Evolutionary conservation across 768 basidiomycete species (phyloP), one percentile per base, ranked within the genome.

Genomic region (Calocybe cyanea): DNA sequence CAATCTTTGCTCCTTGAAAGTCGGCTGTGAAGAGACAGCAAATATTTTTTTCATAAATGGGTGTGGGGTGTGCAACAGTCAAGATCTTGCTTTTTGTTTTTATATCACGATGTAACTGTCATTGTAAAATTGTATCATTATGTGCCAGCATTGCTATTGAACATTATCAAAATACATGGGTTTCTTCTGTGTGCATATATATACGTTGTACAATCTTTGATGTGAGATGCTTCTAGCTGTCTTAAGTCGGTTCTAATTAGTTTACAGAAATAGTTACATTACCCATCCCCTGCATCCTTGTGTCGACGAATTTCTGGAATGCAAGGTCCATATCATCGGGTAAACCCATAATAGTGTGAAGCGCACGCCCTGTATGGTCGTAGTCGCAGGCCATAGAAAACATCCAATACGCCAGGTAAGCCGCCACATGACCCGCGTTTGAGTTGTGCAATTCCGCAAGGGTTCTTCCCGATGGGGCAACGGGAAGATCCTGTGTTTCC

Each of bases 401-500:
- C 70, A 71, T 71, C 68, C 68, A 71, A 42, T 70, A 69, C 18
- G 67, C 67, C 28, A 71, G 56, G 45, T 68, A 71, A 1, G 66
- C 66, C 8, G 66, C 70, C 31, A 71, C 70, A 48, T 71, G 67
- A 18, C 68, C 66, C 2, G 66, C 70, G 45, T 66, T 62, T 7
- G 68, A 68, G 49, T 68, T 63, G 39, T 71, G 70, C n/a, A 71
- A 49, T 9, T 65, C 66, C 1, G 70, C 66, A 1, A 71, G 60
- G 38, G 64, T 64, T 2, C 66, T 57, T 13, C 68, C 68, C 1
- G 68, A 69, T 7, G 67, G 62, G 11, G 63, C 60, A 36, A 58
- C 61, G 8, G 51, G 56, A 4, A 34, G 57, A 20, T 59, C 57
- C 43, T 65, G 61, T 0, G 59, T 64, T 14, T 57, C 58, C 7